Percentiles rank a stretch among this genome's conserved stretches.
Conservation (phyloP, 1,139 yeast species). For the Kodamaea plutei region DNA sequence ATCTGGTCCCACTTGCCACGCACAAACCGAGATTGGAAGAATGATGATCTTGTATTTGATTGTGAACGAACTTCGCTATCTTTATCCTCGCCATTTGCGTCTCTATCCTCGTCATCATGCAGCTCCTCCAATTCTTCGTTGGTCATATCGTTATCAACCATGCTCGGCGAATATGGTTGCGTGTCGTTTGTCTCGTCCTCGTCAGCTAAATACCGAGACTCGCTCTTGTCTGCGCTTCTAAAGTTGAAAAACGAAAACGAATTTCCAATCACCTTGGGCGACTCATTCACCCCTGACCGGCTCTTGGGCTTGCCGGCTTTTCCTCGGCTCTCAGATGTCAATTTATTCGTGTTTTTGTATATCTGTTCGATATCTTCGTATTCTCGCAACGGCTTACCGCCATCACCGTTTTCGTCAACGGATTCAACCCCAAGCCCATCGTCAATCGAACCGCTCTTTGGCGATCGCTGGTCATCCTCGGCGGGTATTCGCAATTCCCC, state of each 20-base stretch:
- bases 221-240: conserved; percentile 21
- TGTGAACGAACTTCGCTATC: not conserved
- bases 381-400: conserved; percentile 13
- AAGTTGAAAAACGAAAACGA: conserved; percentile 25
- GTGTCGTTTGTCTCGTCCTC: conserved; percentile 21
- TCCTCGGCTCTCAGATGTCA: conserved; percentile 2
- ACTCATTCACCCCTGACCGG: conserved; percentile 10
- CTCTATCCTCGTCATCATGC: conserved; percentile 3
- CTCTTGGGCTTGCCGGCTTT: conserved; percentile 1
- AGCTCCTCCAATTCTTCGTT: conserved; percentile 3
- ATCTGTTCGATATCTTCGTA: conserved; percentile 14
- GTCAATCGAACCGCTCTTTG: no score
- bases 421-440: no score
- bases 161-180: conserved; percentile 10
- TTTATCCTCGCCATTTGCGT: not conserved
- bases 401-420: conserved; percentile 2
- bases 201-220: conserved; percentile 23
- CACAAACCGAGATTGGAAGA: not conserved
- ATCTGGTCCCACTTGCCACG: no score
- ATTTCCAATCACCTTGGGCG: conserved; percentile 24
- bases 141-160: not conserved
- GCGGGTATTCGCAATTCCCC: no score
- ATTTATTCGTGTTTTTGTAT: no score
- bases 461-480: no score
- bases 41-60: not conserved